Conservation (phyloP, 202 grass and related monocot genomes). For the Bolboschoenoplectus hybrid region DNA sequence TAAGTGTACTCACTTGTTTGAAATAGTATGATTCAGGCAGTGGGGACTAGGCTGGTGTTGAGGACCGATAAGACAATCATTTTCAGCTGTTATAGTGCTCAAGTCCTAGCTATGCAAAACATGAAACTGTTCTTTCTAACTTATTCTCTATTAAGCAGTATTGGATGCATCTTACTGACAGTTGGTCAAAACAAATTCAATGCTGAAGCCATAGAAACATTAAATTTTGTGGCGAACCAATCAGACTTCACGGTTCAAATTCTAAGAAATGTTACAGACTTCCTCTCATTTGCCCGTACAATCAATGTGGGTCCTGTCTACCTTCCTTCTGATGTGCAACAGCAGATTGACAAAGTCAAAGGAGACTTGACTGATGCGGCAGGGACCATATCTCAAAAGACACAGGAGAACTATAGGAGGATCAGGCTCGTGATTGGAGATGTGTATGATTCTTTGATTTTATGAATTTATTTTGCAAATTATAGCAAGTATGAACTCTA, state of each 20-base stretch:
- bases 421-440: constrained; percentile 66
- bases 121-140: not conserved
- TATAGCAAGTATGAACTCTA: constrained; percentile 5
- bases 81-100: not conserved
- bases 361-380: constrained; percentile 70
- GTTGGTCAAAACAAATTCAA: constrained; percentile 72
- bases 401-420: constrained; percentile 73
- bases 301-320: constrained; percentile 76
- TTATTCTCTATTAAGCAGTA: constrained; percentile 41
- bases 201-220: constrained; percentile 56
- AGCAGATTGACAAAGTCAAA: constrained; percentile 78
- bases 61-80: not conserved
- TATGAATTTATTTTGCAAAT: not conserved
- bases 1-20: not conserved
- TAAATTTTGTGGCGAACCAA: constrained; percentile 93
- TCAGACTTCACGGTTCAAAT: constrained; percentile 93
- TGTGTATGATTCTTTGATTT: constrained; percentile 54
- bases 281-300: constrained; percentile 72
- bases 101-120: not conserved
- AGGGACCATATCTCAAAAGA: constrained; percentile 74
- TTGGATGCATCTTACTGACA: constrained; percentile 74
- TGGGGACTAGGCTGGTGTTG: not conserved
- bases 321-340: constrained; percentile 78
- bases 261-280: constrained; percentile 86
- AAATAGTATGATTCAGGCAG: not conserved